Evolutionary conservation across 352 stramenopile genomes (phyloP).

Genomic region (Phytophthora quininea): DNA sequence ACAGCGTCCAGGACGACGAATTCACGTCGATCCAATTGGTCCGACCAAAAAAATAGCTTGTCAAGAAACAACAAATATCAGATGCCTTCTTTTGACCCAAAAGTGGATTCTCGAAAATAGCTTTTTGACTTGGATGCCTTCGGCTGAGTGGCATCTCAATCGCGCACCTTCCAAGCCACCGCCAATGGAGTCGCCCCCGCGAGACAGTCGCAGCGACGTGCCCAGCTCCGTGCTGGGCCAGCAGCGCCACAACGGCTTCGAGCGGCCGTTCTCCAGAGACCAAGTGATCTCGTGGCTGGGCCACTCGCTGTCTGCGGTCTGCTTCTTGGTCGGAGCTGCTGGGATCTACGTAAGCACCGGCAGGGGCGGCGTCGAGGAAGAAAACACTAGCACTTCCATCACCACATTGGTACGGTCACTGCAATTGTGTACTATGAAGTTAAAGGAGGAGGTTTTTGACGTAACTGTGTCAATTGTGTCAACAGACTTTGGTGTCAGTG

Average conservation of each 20-base stretch:
- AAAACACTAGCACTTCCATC: conserved; percentile 17
- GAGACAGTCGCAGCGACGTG: conserved; percentile 14
- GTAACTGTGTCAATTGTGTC: background rate
- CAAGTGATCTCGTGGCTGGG: conserved; percentile 78
- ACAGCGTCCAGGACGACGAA: no score
- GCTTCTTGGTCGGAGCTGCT: conserved; percentile 60
- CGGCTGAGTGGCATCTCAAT: conserved; percentile 6
- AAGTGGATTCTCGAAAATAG: no score
- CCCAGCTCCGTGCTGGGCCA: conserved; percentile 31
- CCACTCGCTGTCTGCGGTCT: conserved; percentile 65
- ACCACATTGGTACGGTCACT: conserved; percentile 28
- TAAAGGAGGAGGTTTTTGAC: background rate
- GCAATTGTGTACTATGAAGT: background rate
- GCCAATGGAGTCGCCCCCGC: conserved; percentile 16
- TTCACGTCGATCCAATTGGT: no score
- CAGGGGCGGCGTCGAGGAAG: conserved; percentile 19
- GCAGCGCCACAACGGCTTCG: conserved; percentile 73
- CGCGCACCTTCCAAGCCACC: conserved; percentile 6
- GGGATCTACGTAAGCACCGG: conserved; percentile 33
- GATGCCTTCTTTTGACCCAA: no score
- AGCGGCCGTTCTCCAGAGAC: conserved; percentile 75
- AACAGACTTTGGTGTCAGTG: conserved; percentile 58
- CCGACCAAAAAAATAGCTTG: no score
- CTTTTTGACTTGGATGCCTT: no score
- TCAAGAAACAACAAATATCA: no score